These are phyloP conservation scores for Tricholoma saponaceum DNA, from an alignment of 768 basidiomycete genomes.

Conservation along the genomic window DNA sequence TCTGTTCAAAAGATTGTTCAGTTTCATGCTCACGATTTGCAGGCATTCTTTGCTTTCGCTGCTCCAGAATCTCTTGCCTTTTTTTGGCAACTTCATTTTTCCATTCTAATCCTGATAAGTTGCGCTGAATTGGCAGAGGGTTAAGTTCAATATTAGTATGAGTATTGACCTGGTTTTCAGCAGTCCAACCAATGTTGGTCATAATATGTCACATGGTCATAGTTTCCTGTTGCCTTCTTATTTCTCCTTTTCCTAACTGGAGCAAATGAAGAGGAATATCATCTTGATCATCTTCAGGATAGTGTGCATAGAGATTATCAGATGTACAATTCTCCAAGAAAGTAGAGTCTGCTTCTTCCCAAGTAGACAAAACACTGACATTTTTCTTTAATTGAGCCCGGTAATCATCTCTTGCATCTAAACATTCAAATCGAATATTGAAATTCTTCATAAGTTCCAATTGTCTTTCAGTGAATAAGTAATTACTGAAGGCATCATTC, in stretches of 20 bases:
- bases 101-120: too few species aligned
- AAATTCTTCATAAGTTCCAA: too few species aligned
- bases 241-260: not conserved
- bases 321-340: not conserved
- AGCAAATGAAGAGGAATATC: not conserved
- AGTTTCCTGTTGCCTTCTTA: not conserved
- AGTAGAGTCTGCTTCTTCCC: not conserved
- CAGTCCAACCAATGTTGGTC: not conserved
- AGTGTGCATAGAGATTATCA: not conserved
- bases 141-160: too few species aligned
- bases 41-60: not conserved
- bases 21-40: constrained; percentile 24
- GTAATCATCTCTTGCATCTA: constrained; percentile 25
- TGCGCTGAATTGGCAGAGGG: too few species aligned
- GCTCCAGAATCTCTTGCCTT: not conserved
- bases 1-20: constrained; percentile 19
- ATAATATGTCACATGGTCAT: not conserved
- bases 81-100: not conserved
- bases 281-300: not conserved
- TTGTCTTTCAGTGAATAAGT: constrained; percentile 14
- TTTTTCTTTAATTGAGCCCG: constrained; percentile 5
- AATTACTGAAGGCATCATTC: constrained; percentile 15
- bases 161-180: not conserved
- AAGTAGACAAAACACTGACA: too few species aligned
- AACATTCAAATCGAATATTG: constrained; percentile 22